Conservation (phyloP, 257 asterid species). For the Verbascum thapsus region DNA sequence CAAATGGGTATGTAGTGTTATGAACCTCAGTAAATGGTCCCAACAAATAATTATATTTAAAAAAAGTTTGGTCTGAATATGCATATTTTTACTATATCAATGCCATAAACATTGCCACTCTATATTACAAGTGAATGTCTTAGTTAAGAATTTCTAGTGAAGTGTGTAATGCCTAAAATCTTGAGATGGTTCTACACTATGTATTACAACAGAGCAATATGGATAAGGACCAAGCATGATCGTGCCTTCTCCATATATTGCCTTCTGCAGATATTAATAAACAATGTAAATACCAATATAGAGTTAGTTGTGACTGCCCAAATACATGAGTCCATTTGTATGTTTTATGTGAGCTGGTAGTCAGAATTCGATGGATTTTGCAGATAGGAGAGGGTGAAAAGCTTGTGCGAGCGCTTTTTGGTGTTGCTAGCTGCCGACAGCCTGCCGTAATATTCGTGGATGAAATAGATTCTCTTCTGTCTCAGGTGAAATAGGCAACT, state of each 20-base stretch:
- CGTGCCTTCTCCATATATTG: conserved; percentile 16
- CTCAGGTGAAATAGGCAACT: conserved; percentile 61
- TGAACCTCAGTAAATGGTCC: conserved; percentile 18
- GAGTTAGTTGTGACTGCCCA: conserved; percentile 5
- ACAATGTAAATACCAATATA: neutral
- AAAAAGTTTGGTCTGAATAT: conserved; percentile 16
- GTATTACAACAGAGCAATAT: conserved; percentile 18
- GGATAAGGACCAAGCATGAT: conserved; percentile 18
- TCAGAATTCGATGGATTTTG: conserved; percentile 35
- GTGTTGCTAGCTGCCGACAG: conserved; percentile 97
- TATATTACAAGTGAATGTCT: conserved; percentile 10
- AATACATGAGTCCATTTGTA: conserved; percentile 9
- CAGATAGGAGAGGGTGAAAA: conserved; percentile 99
- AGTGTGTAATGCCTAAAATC: neutral
- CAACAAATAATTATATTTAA: conserved; percentile 10
- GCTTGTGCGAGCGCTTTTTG: conserved; percentile 98
- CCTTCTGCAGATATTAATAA: conserved; percentile 14
- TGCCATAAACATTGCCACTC: conserved; percentile 12
- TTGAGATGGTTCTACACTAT: conserved; percentile 16
- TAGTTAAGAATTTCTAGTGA: conserved; percentile 4
- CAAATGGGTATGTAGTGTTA: conserved; percentile 76
- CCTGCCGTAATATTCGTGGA: conserved; percentile 98
- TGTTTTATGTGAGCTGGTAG: conserved; percentile 9
- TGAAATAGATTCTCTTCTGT: conserved; percentile 93
- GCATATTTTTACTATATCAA: conserved; percentile 25